Conservation (phyloP, 139 green algal species). For the Raphidocelis subcapitata region DNA sequence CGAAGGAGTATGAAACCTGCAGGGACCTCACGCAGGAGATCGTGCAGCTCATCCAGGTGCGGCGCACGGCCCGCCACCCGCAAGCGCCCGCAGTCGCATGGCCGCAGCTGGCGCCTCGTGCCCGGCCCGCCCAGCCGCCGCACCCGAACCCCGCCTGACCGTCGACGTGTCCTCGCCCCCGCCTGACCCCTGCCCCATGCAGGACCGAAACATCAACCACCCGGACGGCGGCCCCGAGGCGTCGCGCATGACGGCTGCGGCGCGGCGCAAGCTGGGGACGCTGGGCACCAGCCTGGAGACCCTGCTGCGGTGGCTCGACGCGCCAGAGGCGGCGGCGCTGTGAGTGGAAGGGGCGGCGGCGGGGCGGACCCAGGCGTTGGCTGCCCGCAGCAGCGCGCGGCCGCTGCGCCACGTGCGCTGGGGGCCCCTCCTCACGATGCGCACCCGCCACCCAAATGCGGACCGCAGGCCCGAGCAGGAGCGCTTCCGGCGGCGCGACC, state of each 20-base stretch:
- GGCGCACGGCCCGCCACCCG: too few species aligned
- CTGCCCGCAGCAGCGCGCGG: not conserved
- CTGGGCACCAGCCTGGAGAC: constrained; percentile 65
- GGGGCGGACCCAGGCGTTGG: not conserved
- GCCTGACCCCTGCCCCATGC: too few species aligned
- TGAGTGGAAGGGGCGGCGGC: constrained; percentile 32
- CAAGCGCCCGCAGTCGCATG: too few species aligned
- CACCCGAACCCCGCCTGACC: too few species aligned
- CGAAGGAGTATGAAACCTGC: constrained; percentile 69
- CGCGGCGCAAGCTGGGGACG: constrained; percentile 78
- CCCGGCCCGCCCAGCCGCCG: too few species aligned
- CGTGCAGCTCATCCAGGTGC: constrained; percentile 68
- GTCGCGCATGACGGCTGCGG: constrained; percentile 73
- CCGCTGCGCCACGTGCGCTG: not conserved
- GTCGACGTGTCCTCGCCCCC: too few species aligned
- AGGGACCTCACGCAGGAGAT: constrained; percentile 68
- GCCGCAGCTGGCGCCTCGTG: too few species aligned
- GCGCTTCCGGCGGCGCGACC: constrained; percentile 74
- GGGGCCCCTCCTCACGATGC: not conserved
- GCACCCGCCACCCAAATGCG: not conserved
- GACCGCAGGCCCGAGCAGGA: constrained; percentile 78
- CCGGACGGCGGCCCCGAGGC: constrained; percentile 68
- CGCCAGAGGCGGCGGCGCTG: constrained; percentile 44
- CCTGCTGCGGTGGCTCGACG: constrained; percentile 64
- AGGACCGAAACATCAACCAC: constrained; percentile 81